Evolutionary conservation across 805 yeast genomes (phyloP), one percentile per base, ranked within the genome.

Genomic region (Isabelozyma heimii): DNA sequence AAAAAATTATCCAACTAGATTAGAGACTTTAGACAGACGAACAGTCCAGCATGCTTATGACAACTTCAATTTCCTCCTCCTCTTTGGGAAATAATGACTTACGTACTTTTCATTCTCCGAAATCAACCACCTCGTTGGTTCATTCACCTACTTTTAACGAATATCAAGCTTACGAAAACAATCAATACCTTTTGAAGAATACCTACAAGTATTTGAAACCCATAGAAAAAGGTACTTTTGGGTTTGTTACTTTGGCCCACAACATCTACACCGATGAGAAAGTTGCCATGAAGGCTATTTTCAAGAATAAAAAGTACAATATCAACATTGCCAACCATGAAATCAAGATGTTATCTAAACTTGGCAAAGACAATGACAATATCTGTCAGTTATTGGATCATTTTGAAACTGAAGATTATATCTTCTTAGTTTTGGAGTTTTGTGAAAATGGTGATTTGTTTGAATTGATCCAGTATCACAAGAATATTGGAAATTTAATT

Each of bases 371-470:
- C 15, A 82, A 82, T 62, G 72, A 69, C 24, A 77, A 82, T 62
- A 74, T 86, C 38, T 84, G 89, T 57, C 76, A 79, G 47, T 65
- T 87, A 55, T 55, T 83, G 20, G 84, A 84, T 52, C 68, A 70
- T 51, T 82, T 84, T 54, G 85, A 83, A 56, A 77, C 86, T 12
- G 65, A 69, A 6, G 67, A 74, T 16, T 76, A 75, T 54, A 75
- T 77, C 51, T 75, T 82, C 16, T 59, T 87, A 54, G 85, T 84
- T 13, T 70, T 87, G 58, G 91, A 87, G 62, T 84, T 80, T 62
- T 84, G 87, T 52, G 73, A 78, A 38, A 72, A 77, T 44, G 91
- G 91, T 33, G 91, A 86, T 54, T 65, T 86, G 45, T 84, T 84
- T 59, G 91, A 86, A 58, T 72, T 77, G 47, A 69, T 78, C 44